Conservation (phyloP, 2,329 filamentous ascomycete genomes). For the Ophiostoma ulmi region DNA sequence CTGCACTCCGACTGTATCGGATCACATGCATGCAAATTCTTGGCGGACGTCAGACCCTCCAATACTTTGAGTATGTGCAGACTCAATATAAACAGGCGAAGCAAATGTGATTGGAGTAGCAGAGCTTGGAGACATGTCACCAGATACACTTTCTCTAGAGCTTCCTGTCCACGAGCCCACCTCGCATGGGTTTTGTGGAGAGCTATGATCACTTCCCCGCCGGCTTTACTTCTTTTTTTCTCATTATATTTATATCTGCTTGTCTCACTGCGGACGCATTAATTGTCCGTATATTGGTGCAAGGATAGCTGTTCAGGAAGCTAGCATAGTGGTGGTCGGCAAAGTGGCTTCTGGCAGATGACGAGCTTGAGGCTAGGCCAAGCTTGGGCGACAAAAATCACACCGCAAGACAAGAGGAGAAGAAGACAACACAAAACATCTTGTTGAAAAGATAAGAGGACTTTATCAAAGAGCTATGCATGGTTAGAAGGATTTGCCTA, state of each 20-base stretch:
- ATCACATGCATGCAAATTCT: conserved; percentile 3
- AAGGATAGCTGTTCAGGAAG: background rate
- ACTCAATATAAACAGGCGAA: background rate
- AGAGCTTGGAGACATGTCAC: conserved; percentile 9
- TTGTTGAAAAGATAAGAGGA: too few relatives aligned
- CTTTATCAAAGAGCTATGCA: too few relatives aligned
- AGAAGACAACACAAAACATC: too few relatives aligned
- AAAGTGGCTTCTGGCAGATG: background rate
- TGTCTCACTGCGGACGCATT: background rate
- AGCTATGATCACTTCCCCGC: conserved; percentile 6
- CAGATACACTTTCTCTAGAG: background rate
- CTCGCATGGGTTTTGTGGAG: background rate
- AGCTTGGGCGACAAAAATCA: background rate
- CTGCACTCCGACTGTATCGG: background rate
- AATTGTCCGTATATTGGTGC: background rate
- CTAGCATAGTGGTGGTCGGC: background rate
- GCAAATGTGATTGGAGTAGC: background rate
- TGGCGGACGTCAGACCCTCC: background rate
- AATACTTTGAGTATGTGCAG: background rate
- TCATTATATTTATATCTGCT: background rate
- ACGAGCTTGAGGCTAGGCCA: background rate
- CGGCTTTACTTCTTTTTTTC: background rate
- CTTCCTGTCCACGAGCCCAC: background rate
- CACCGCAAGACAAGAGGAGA: background rate
- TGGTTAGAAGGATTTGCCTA: too few relatives aligned